A percentile compares a stretch with the other conserved stretches of the same genome.
phyloP scores from a whole-genome alignment of 805 yeast species.

The Scheffersomyces stipitis region DNA sequence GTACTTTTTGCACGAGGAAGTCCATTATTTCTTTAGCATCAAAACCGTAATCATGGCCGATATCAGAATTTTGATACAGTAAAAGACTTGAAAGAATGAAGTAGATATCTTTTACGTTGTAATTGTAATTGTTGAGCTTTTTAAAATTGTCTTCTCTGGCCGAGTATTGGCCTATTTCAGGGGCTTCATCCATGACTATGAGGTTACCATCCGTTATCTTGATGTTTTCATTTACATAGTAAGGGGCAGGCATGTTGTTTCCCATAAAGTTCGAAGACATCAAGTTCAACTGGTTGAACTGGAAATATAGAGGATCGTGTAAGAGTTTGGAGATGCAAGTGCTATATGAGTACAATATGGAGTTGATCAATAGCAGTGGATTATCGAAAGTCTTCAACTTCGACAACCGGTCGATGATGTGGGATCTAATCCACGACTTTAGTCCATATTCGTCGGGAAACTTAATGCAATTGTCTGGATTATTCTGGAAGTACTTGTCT shows the following conservation, averaged over 20 bases:
- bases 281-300: slow-evolving; percentile 3
- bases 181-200: neutral
- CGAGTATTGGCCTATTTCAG: neutral
- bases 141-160: neutral
- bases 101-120: slow-evolving; percentile 2
- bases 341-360: slow-evolving; percentile 8
- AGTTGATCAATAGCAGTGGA: slow-evolving; percentile 7
- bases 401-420: slow-evolving; percentile 10
- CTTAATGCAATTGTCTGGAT: slow-evolving; percentile 5
- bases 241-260: neutral
- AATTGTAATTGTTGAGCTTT: slow-evolving; percentile 2
- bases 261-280: slow-evolving; percentile 2
- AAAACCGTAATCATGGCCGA: neutral
- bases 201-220: neutral
- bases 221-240: neutral
- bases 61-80: neutral
- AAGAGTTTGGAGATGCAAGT: slow-evolving; percentile 6
- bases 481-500: slow-evolving; percentile 12
- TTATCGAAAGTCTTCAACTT: slow-evolving; percentile 6
- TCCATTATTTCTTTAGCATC: neutral
- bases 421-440: slow-evolving; percentile 12
- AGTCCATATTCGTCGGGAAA: slow-evolving; percentile 19
- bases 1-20: slow-evolving; percentile 1
- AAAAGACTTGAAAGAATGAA: slow-evolving; percentile 1
- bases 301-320: slow-evolving; percentile 5